Percentiles rank a stretch among this genome's conserved stretches.
phyloP scores from a whole-genome alignment of 1,284 basidiomycete species.

The Puccinia polysora region DNA sequence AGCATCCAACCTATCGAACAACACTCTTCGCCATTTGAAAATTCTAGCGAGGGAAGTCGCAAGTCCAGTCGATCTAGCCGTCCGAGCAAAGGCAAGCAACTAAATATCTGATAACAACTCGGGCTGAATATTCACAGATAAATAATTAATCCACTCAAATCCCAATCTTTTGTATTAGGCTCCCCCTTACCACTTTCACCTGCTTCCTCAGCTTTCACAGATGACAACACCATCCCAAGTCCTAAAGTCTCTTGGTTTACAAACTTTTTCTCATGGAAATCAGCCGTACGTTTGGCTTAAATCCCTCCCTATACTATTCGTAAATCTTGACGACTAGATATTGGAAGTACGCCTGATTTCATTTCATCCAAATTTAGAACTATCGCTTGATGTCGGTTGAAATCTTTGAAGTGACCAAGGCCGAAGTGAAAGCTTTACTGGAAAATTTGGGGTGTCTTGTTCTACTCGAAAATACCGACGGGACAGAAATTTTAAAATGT shows the following conservation, averaged over 20 bases:
- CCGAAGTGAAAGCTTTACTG: slow-evolving; percentile 16
- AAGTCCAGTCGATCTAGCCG: slow-evolving; percentile 29
- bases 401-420: slow-evolving; percentile 19
- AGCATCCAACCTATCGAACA: slow-evolving; percentile 4
- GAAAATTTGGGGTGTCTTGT: slow-evolving; percentile 25
- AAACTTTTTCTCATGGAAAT: slow-evolving; percentile 41
- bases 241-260: slow-evolving; percentile 43
- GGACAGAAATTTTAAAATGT: slow-evolving; percentile 12
- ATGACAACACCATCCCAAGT: slow-evolving; percentile 14
- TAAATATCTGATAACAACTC: neutral
- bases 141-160: neutral
- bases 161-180: slow-evolving; percentile 7
- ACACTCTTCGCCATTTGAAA: slow-evolving; percentile 17
- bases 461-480: slow-evolving; percentile 19
- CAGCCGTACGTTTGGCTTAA: neutral
- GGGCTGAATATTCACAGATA: too few species aligned
- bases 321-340: too few species aligned
- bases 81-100: slow-evolving; percentile 10
- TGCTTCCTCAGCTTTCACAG: slow-evolving; percentile 35
- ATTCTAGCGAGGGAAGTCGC: slow-evolving; percentile 6
- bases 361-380: neutral
- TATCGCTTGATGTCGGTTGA: slow-evolving; percentile 39
- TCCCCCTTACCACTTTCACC: slow-evolving; percentile 40
- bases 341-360: neutral
- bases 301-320: neutral